A percentile compares a stretch with the other conserved stretches of the same genome.
These are phyloP conservation scores for Phanerochaete sordida DNA, from an alignment of 768 basidiomycete species.

Conservation along the genomic window DNA sequence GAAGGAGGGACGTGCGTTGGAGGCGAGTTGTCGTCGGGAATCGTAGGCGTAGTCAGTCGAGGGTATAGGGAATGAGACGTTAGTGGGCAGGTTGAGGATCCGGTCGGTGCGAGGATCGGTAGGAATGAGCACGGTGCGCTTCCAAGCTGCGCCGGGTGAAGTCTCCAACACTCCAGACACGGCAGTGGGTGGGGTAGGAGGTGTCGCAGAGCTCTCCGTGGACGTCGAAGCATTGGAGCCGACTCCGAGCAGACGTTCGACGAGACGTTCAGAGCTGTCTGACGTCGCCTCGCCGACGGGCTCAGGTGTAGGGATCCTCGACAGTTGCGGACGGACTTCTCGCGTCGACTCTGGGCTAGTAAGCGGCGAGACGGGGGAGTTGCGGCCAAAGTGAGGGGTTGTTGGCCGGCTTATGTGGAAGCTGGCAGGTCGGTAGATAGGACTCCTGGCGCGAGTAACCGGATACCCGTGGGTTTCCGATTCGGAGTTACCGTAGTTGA, in stretches of 20 bases:
- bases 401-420: background rate
- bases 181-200: conserved; percentile 6
- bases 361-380: background rate
- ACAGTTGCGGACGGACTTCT: background rate
- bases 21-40: background rate
- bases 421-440: conserved; percentile 1
- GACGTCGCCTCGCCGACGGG: background rate
- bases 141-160: conserved; percentile 24
- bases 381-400: background rate
- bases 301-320: background rate
- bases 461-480: background rate
- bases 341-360: background rate
- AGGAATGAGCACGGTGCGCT: conserved; percentile 19
- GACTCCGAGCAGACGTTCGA: conserved; percentile 20
- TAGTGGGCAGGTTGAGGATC: background rate
- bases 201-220: conserved; percentile 2
- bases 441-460: background rate
- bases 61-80: conserved; percentile 11
- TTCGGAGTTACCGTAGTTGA: background rate
- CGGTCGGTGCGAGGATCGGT: conserved; percentile 4
- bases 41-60: background rate
- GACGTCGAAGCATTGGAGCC: conserved; percentile 10
- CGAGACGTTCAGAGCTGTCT: conserved; percentile 20
- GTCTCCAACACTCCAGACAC: conserved; percentile 9
- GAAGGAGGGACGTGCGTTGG: background rate